Base-by-base conservation (phyloP, 768 basidiomycete species). In the Agrocybe chaxingu region DNA sequence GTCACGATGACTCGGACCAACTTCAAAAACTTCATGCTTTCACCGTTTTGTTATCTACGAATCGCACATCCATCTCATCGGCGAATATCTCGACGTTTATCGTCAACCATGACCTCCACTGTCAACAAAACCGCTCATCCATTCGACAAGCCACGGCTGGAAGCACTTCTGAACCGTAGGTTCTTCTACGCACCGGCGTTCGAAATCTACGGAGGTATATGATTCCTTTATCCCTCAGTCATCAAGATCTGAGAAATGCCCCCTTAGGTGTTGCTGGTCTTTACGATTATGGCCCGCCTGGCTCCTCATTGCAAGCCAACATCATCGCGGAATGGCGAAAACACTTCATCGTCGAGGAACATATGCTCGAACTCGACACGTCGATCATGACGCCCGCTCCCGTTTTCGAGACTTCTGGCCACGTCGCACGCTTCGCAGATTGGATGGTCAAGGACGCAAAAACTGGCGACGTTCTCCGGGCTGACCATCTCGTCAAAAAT, bases 171-270 rank as follows among this genome's bases (percentile, higher is more conserved):
- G 48, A 89, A 85, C 62, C 82, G 89, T 50, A 78, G 97, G 43
- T 99, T 99, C 77, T 99, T 98, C 77, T 98, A 90, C 65, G 92
- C 96, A 3, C 96, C 96, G 18, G 92, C 97, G 4, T 99, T 98
- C 62, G 97, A 98, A 70, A 98, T 99, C 73, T 98, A 98, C 62
- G 94, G 96, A 52, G 97, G 96, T 93, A 55, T 59, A 84, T 75
- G 16, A 16, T 35, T 30, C 29, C 24, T 12, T 8, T 13, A 35
- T 45, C 41, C 38, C 31, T 19, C 5, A 32, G 16, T 5, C 12
- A 9, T 13, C 12, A 37, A 42, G 34, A 51, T 55, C 24, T 47
- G 29, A 30, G 39, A 47, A 29, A 18, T 18, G 58, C 12, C 32
- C 24, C 18, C 12, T 30, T 47, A 96, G 95, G 96, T 70, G 89